These are phyloP conservation scores for Lactuca saligna DNA, from an alignment of 129 eudicot species.

Conservation along the genomic window DNA sequence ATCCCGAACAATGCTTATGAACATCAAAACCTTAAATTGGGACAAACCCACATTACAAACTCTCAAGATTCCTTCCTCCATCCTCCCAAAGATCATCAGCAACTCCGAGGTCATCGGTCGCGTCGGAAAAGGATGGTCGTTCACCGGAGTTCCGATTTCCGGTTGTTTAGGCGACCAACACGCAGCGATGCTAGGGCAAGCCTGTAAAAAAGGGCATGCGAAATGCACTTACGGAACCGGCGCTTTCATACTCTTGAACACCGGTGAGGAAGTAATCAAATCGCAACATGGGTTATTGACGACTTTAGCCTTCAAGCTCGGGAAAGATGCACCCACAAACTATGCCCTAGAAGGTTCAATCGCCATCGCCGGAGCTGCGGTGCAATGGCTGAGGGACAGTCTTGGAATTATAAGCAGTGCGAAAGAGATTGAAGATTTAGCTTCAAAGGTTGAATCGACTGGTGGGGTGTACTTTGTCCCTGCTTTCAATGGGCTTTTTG, in stretches of 20 bases:
- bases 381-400: slow-evolving; percentile 87
- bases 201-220: slow-evolving; percentile 73
- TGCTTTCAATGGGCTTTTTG: slow-evolving; percentile 81
- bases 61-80: slow-evolving; percentile 43
- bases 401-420: slow-evolving; percentile 65
- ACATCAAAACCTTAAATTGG: slow-evolving; percentile 69
- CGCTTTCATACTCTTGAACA: slow-evolving; percentile 75
- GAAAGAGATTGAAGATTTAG: slow-evolving; percentile 76
- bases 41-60: slow-evolving; percentile 48
- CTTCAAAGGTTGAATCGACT: slow-evolving; percentile 53
- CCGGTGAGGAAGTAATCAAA: slow-evolving; percentile 60
- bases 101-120: slow-evolving; percentile 66
- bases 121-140: slow-evolving; percentile 68
- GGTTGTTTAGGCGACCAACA: slow-evolving; percentile 94
- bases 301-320: slow-evolving; percentile 81
- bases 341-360: slow-evolving; percentile 88
- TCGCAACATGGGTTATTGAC: slow-evolving; percentile 70
- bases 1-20: slow-evolving; percentile 84
- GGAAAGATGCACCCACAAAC: slow-evolving; percentile 62
- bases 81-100: slow-evolving; percentile 69
- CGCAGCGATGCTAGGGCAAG: slow-evolving; percentile 84
- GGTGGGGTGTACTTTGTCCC: slow-evolving; percentile 94
- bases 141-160: slow-evolving; percentile 67
- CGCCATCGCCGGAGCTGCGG: slow-evolving; percentile 92
- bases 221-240: slow-evolving; percentile 91